Base-by-base conservation (phyloP, 2,329 filamentous ascomycete genomes). In the Cordyceps fumosorosea region DNA sequence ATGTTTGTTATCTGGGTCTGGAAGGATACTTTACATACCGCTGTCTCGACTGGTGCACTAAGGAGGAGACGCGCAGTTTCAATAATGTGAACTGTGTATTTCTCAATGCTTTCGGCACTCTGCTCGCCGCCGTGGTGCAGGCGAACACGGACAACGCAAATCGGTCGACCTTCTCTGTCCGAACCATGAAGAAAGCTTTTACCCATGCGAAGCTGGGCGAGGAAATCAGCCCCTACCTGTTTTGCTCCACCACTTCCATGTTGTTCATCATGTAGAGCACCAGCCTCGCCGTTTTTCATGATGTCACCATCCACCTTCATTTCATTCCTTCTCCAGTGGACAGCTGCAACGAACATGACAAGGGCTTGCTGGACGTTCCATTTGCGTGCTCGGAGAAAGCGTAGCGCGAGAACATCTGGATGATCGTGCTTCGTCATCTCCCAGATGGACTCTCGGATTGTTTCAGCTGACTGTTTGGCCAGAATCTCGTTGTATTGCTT, bases 321-420 rank as follows among this genome's bases (percentile, higher is more conserved):
- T 64, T 96, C 91, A 44, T 83, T 81, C 62, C 86, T 78, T 66
- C 95, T 86, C 95, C 95, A 99, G 73, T 91, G 89, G 84, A 98
- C 90, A 0, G 95, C 96, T 2, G 91, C 91, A 50, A 99, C 84
- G 74, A 97, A 78, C 95, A 99, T 99, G 67, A 96, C 84, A 29
- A 98, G 81, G 4, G 95, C 95, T 72, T 91, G 92, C 57, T 96
- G 89, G 20, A 96, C 87, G 71, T 99, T 91, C 95, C 95, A 99
- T 76, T 96, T 96, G 52, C 92, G 83, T n/a, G 92, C 92, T 57
- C 92, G 83, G 62, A 96, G 79, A 74, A 96, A 96, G 48, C 92
- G 86, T 62, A 96, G 77, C 18, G 93, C 77, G 20, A 96, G 79
- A 2, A 88, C 89, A 76, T 99, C 95, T 0, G 95, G 95, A 72